phyloP scores from a whole-genome alignment of 306 rosid genomes.

The Vigna mungo region DNA sequence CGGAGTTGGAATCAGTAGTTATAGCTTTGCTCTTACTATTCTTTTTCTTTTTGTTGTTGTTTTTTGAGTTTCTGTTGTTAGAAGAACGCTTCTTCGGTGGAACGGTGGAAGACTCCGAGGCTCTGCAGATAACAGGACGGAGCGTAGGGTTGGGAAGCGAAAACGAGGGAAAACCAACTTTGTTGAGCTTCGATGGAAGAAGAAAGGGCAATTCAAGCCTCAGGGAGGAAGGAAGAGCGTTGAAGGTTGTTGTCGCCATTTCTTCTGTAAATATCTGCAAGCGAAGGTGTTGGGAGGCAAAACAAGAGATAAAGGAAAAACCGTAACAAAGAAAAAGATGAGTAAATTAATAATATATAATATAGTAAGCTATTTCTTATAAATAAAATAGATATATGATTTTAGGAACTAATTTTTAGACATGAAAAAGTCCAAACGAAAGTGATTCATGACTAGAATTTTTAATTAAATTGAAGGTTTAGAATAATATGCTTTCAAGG shows the following conservation, averaged over 20 bases:
- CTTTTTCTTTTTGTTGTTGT: background rate
- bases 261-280: background rate
- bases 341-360: no score
- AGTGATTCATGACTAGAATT: no score
- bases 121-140: conserved; percentile 16
- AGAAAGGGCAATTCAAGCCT: background rate
- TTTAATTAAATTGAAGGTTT: no score
- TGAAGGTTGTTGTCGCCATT: conserved; percentile 40
- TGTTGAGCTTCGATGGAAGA: conserved; percentile 10
- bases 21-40: background rate
- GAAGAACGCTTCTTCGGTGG: conserved; percentile 38
- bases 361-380: no score
- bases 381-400: no score
- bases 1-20: conserved; percentile 6
- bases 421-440: no score
- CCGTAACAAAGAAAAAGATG: no score
- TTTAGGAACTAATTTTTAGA: no score
- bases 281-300: no score
- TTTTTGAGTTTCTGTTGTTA: conserved; percentile 16
- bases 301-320: no score
- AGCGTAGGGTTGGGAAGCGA: conserved; percentile 17
- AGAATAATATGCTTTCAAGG: no score
- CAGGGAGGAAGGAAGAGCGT: conserved; percentile 15
- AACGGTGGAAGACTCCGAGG: conserved; percentile 30
- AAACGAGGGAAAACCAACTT: conserved; percentile 22